Conservation (phyloP, 257 asterid species). For the Galeopsis tetrahit region DNA sequence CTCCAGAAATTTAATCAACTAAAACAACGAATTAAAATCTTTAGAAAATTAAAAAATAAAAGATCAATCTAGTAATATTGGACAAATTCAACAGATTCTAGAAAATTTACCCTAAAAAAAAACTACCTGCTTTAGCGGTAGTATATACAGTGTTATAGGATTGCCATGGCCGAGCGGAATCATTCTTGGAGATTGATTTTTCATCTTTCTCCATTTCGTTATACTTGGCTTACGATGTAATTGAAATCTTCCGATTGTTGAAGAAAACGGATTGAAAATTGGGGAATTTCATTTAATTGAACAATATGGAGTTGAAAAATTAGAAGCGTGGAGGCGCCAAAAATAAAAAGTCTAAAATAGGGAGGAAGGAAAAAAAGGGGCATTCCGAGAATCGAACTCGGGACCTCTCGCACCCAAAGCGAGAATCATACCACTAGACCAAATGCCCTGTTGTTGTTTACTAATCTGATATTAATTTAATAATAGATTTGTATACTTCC, state of each 20-base stretch:
- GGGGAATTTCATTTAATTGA: conserved; percentile 21
- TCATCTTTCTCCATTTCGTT: conserved; percentile 49
- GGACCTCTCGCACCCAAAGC: conserved; percentile 97
- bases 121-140: conserved; percentile 89
- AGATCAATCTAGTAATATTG: neutral
- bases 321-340: conserved; percentile 38
- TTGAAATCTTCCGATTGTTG: neutral
- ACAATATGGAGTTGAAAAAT: neutral
- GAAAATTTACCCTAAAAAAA: neutral
- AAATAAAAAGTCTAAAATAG: conserved; percentile 7
- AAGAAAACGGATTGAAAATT: neutral
- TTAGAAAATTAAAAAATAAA: neutral
- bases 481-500: no score
- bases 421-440: conserved; percentile 99
- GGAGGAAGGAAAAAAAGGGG: conserved; percentile 47
- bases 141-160: conserved; percentile 91
- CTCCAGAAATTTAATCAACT: conserved; percentile 1
- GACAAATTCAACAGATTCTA: conserved; percentile 16
- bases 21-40: neutral
- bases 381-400: conserved; percentile 92
- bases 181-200: conserved; percentile 40
- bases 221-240: neutral
- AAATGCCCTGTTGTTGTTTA: conserved; percentile 53
- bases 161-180: conserved; percentile 81
- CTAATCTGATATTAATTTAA: no score